Percentiles rank a stretch among this genome's conserved stretches.
phyloP scores from a whole-genome alignment of 768 basidiomycete species.

The Termitomyces sp. region DNA sequence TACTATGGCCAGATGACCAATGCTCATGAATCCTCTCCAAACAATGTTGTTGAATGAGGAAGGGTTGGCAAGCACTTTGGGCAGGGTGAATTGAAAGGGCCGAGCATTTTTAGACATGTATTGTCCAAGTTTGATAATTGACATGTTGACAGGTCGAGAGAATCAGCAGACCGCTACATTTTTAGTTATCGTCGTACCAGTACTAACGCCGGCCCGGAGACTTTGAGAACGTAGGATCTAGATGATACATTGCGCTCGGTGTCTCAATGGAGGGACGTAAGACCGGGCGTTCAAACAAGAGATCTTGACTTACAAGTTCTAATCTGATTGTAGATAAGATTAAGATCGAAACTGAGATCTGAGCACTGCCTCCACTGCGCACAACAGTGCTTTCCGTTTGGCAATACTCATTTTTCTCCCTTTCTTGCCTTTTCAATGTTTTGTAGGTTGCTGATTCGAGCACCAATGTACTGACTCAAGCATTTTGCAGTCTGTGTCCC shows the following conservation, averaged over 20 bases:
- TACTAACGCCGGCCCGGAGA: background rate
- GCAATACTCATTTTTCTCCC: background rate
- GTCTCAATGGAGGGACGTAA: background rate
- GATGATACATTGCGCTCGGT: background rate
- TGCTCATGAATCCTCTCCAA: background rate
- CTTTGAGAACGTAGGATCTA: background rate
- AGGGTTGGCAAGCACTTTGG: background rate
- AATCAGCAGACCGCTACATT: background rate
- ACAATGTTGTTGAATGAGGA: background rate
- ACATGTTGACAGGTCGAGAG: background rate
- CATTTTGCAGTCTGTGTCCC: conserved; percentile 42
- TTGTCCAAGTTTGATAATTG: background rate
- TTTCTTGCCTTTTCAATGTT: conserved; percentile 12
- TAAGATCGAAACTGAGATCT: background rate
- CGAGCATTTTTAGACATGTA: background rate
- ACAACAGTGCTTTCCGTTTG: background rate
- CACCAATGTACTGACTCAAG: background rate
- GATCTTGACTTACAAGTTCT: background rate
- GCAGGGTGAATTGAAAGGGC: background rate
- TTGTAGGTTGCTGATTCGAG: conserved; percentile 14
- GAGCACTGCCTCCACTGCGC: background rate
- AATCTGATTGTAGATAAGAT: conserved; percentile 3
- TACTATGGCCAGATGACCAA: background rate
- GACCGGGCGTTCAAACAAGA: background rate
- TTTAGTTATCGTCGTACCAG: background rate